A percentile compares a stretch with the other conserved stretches of the same genome.
Evolutionary conservation across 2,329 filamentous ascomycete species (phyloP).

Genomic region (Xylaria arbuscula): DNA sequence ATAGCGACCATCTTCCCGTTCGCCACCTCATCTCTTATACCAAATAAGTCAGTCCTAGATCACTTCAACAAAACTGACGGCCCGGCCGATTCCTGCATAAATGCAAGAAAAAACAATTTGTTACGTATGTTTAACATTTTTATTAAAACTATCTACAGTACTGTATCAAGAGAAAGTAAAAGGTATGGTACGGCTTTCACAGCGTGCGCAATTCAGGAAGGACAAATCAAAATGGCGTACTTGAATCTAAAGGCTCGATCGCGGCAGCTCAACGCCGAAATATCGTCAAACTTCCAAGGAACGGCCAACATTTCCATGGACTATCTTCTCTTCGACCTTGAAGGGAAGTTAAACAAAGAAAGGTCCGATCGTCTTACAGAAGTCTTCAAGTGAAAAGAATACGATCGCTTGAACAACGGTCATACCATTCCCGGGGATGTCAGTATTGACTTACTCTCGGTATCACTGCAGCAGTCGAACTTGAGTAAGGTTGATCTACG

Average conservation of each 20-base stretch:
- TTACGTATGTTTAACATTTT: too few relatives aligned
- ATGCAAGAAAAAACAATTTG: too few relatives aligned
- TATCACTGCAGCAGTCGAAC: conserved; percentile 10
- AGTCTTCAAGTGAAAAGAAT: conserved; percentile 13
- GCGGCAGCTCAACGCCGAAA: conserved; percentile 20
- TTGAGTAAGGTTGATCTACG: conserved; percentile 9
- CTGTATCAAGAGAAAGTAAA: too few relatives aligned
- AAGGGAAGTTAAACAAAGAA: not conserved
- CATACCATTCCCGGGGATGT: conserved; percentile 17
- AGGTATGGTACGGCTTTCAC: too few relatives aligned
- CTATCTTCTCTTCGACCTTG: conserved; percentile 2
- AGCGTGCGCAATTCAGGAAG: too few relatives aligned
- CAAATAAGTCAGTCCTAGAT: too few relatives aligned
- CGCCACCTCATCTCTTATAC: too few relatives aligned
- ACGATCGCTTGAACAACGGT: conserved; percentile 12
- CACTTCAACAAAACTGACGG: too few relatives aligned
- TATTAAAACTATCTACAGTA: too few relatives aligned
- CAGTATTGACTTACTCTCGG: not conserved
- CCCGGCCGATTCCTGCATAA: too few relatives aligned
- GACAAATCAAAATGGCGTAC: conserved; percentile 15
- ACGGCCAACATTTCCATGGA: conserved; percentile 14
- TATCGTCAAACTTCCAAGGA: conserved; percentile 17
- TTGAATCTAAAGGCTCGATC: conserved; percentile 19
- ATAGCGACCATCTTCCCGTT: too few relatives aligned
- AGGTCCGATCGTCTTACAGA: conserved; percentile 8